These are phyloP conservation scores for Gaeumannomyces sp. DNA, from an alignment of 2,329 filamentous ascomycete species.

Conservation along the genomic window DNA sequence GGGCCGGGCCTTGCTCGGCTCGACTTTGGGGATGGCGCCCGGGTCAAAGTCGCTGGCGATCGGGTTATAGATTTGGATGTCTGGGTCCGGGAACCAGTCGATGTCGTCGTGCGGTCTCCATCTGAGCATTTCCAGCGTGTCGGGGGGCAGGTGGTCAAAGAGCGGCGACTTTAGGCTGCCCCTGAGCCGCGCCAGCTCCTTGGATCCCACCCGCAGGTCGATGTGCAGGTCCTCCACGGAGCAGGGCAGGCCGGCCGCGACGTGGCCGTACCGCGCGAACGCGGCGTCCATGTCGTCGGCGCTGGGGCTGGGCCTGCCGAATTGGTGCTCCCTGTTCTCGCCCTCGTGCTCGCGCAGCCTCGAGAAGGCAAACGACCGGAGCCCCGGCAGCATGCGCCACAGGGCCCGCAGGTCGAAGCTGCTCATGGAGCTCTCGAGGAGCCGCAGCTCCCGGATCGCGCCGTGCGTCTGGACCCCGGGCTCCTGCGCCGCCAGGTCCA, in stretches of 20 bases:
- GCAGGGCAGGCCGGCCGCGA: neutral
- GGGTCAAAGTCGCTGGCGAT: no score
- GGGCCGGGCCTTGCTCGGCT: neutral
- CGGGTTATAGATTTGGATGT: neutral
- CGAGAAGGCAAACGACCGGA: neutral
- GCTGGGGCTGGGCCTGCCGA: neutral
- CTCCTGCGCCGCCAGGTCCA: neutral
- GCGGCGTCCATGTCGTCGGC: neutral
- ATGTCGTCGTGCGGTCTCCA: neutral
- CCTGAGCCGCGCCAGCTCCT: neutral
- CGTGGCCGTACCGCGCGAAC: neutral
- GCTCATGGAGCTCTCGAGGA: neutral
- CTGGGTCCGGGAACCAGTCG: neutral
- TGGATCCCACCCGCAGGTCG: neutral
- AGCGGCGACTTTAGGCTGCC: neutral
- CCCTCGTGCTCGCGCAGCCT: neutral
- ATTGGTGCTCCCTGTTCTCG: no score
- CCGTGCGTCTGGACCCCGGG: neutral
- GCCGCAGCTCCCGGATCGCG: neutral
- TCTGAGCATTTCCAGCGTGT: no score
- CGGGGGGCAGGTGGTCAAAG: neutral
- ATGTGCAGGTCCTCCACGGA: neutral
- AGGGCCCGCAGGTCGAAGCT: neutral
- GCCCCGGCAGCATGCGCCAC: neutral
- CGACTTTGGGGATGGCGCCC: no score